phyloP scores from a whole-genome alignment of 2,329 filamentous ascomycete species.

The Epichloe scottii region DNA sequence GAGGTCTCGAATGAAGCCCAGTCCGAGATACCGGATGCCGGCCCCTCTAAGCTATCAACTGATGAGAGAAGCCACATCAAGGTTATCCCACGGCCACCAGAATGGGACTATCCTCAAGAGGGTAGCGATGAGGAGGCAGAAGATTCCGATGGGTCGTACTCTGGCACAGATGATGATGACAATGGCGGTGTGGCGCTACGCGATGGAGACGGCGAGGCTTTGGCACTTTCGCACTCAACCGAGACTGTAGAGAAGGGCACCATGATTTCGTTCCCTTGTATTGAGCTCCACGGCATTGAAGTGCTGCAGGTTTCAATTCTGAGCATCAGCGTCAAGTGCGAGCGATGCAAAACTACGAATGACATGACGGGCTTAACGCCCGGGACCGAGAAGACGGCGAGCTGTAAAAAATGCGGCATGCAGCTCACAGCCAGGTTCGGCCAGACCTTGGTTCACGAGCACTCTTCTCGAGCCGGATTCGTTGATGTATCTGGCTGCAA shows the following conservation, averaged over 20 bases:
- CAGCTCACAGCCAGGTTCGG: conserved; percentile 44
- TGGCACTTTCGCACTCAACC: conserved; percentile 5
- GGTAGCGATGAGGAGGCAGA: conserved; percentile 28
- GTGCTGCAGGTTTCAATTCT: conserved; percentile 56
- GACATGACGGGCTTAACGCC: conserved; percentile 57
- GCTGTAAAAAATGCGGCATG: conserved; percentile 48
- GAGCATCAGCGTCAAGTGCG: conserved; percentile 62
- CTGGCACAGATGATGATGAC: conserved; percentile 29
- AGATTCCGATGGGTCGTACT: conserved; percentile 14
- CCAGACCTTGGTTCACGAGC: conserved; percentile 57
- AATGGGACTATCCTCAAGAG: conserved; percentile 47
- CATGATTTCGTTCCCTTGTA: conserved; percentile 64
- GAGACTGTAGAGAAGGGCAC: conserved; percentile 51
- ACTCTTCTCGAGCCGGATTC: conserved; percentile 66
- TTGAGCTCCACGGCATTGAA: conserved; percentile 69
- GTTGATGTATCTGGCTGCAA: conserved; percentile 65
- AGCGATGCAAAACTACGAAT: conserved; percentile 61
- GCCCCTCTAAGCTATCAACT: conserved; percentile 9
- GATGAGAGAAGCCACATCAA: conserved; percentile 53
- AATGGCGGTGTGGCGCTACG: conserved; percentile 29
- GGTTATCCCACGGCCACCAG: conserved; percentile 62
- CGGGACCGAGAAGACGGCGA: conserved; percentile 34
- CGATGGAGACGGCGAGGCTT: conserved; percentile 14
- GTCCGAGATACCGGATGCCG: conserved; percentile 4
- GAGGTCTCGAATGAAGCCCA: conserved; percentile 1